These are phyloP conservation scores for Fusarium nematophilum DNA, from an alignment of 2,329 filamentous ascomycete genomes.

Conservation along the genomic window DNA sequence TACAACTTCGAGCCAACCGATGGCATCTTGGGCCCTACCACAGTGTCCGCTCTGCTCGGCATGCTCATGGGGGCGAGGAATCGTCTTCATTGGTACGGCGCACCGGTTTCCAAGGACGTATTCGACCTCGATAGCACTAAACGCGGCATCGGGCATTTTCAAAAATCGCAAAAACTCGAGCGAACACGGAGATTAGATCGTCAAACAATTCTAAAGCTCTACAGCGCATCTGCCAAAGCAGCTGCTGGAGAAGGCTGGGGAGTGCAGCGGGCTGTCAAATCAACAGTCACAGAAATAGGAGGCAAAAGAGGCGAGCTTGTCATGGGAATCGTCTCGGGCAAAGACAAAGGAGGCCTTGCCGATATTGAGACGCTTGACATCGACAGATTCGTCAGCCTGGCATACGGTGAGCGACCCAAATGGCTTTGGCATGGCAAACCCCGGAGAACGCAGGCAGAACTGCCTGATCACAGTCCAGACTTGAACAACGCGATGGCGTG, in stretches of 20 bases:
- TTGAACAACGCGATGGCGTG: conserved; percentile 62
- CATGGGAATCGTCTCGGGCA: conserved; percentile 90
- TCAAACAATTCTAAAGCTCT: conserved; percentile 83
- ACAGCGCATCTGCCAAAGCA: conserved; percentile 87
- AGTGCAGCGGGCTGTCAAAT: conserved; percentile 94
- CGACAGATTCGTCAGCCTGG: conserved; percentile 81
- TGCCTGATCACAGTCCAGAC: conserved; percentile 61
- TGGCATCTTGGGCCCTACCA: conserved; percentile 91
- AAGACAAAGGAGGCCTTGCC: conserved; percentile 88
- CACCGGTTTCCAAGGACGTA: conserved; percentile 87
- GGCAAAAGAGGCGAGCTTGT: conserved; percentile 95
- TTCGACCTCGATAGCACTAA: conserved; percentile 89
- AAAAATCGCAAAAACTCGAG: conserved; percentile 86
- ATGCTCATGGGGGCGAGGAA: conserved; percentile 92
- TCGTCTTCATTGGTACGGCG: conserved; percentile 84
- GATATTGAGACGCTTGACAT: conserved; percentile 94
- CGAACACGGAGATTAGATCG: conserved; percentile 84
- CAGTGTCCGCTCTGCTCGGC: conserved; percentile 87
- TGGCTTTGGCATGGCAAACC: conserved; percentile 97
- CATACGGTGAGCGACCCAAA: conserved; percentile 84
- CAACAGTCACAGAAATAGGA: conserved; percentile 91
- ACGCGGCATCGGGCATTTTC: conserved; percentile 86
- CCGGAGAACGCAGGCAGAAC: conserved; percentile 67
- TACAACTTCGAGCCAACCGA: conserved; percentile 94
- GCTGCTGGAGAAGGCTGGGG: conserved; percentile 91